Evolutionary conservation across 257 asterid species (phyloP).

Genomic region (Scutellaria galericulata): DNA sequence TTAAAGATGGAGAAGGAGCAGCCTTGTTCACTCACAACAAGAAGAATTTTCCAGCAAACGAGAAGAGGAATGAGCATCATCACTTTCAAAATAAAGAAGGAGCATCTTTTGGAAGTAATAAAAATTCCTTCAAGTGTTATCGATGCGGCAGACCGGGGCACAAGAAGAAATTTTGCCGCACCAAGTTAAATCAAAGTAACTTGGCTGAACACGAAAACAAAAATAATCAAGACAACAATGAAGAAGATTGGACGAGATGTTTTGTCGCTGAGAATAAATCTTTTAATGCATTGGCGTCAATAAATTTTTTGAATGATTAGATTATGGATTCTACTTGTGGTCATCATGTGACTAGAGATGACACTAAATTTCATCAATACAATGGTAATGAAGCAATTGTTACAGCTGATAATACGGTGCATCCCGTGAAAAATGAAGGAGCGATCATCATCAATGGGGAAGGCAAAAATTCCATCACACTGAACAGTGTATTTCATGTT

Average conservation of each 20-base stretch:
- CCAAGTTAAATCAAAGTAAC: constrained; percentile 12
- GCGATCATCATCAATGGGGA: background rate
- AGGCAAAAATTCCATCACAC: background rate
- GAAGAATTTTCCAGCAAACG: background rate
- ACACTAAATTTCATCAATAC: background rate
- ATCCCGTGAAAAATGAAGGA: constrained; percentile 26
- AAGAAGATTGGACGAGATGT: constrained; percentile 16
- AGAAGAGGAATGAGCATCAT: background rate
- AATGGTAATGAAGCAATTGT: constrained; percentile 16
- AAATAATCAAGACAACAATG: background rate
- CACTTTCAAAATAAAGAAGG: background rate
- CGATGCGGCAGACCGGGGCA: constrained; percentile 20
- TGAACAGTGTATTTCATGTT: constrained; percentile 25
- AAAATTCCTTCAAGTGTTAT: constrained; percentile 7
- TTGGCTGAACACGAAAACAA: background rate
- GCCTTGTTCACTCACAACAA: background rate
- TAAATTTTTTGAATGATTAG: constrained; percentile 14
- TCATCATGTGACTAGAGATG: constrained; percentile 26
- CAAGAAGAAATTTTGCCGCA: background rate
- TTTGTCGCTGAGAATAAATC: background rate
- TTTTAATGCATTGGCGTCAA: background rate
- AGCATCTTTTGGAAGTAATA: background rate
- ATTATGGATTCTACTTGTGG: constrained; percentile 22
- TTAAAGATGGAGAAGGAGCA: constrained; percentile 11
- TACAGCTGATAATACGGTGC: constrained; percentile 9